Evolutionary conservation across 352 stramenopile species (phyloP), one percentile per base, ranked within the genome.

Genomic region (Phytophthora pseudosyringae): DNA sequence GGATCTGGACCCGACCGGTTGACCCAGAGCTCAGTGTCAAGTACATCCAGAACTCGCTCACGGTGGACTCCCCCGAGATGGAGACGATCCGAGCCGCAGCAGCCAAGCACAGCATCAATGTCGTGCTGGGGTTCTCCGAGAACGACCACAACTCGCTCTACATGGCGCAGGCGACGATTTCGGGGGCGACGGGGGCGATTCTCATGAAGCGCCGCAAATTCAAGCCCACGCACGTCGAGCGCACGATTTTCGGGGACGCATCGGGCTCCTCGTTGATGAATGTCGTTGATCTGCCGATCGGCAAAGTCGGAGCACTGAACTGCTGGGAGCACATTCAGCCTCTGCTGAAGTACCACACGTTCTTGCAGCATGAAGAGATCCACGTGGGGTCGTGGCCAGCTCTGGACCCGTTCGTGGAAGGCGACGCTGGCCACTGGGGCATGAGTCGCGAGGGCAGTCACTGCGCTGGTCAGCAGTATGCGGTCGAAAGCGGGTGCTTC

Each of bases 131-230:
- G 25, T 70, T 70, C 60, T 70, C 66, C 7, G 66, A 74, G 60
- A 74, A 21, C 16, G 53, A 74, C 59, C 45, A 66, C 51, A 59
- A 74, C 54, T 67, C 59, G 66, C 54, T 74, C 5, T 74, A 74
- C 60, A 58, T 71, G 26, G 16, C 55, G 16, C 55, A 70, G 49
- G 61, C 35, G 5, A 68, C 57, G 41, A 70, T 69, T 40, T 69
- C 59, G 7, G 54, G 60, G 29, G 21, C 49, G 25, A 52, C 32
- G 0, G 59, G 66, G 2, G 66, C 67, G 18, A 67, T 74, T 35
- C 21, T 21, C 21, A 21, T 21, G 21, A 21, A 21, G 21, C 21
- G 21, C 21, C 21, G 21, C 21, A 21, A 21, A 21, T 29, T 67
- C 36, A 74, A 25, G 60, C 66, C n/a, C 66, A 70, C 49, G 52